phyloP scores from a whole-genome alignment of 129 eudicot genomes.

The Mikania micrantha region DNA sequence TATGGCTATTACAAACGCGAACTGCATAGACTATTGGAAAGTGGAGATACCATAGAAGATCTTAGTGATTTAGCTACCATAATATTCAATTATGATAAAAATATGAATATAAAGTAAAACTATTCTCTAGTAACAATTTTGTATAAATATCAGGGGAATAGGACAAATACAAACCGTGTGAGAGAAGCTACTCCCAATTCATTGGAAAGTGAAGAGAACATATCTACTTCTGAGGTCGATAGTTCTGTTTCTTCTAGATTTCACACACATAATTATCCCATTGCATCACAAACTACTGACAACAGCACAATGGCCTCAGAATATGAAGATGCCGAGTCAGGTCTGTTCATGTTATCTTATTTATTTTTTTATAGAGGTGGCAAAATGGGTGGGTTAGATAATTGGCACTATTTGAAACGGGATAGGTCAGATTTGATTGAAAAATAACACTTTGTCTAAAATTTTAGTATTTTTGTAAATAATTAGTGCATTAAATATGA shows the following conservation, averaged over 20 bases:
- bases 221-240: conserved; percentile 52
- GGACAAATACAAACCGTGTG: conserved; percentile 56
- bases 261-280: conserved; percentile 42
- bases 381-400: neutral
- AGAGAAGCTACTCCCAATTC: conserved; percentile 47
- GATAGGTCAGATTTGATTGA: neutral
- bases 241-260: conserved; percentile 53
- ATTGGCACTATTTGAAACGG: neutral
- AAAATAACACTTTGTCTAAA: neutral
- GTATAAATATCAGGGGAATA: conserved; percentile 47
- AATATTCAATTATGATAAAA: neutral
- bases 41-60: neutral
- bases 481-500: neutral
- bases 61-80: neutral
- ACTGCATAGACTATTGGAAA: neutral
- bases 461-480: neutral
- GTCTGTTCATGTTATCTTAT: conserved; percentile 23
- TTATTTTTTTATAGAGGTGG: conserved; percentile 13
- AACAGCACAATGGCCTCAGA: conserved; percentile 80
- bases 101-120: neutral
- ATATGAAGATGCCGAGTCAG: conserved; percentile 92
- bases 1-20: neutral
- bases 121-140: neutral
- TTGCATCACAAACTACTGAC: conserved; percentile 67
- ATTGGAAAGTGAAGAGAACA: conserved; percentile 48